A percentile compares a stretch with the other conserved stretches of the same genome.
Conservation (phyloP, 768 basidiomycete genomes). For the Mycena filopes region DNA sequence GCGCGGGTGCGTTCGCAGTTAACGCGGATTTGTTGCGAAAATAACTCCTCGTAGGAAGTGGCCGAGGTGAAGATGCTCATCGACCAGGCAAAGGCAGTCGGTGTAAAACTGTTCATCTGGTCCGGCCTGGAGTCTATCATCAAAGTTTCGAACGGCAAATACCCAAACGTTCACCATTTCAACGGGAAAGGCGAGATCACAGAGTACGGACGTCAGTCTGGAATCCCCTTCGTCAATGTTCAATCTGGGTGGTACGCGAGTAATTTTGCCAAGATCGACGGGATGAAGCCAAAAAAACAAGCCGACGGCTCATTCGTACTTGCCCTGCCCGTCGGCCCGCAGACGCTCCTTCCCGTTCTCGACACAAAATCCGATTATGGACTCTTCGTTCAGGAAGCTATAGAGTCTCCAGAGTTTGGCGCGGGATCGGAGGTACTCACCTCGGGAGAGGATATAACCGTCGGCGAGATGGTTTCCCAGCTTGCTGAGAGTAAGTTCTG, state of each 20-base stretch:
- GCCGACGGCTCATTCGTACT: constrained; percentile 21
- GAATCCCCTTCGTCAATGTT: constrained; percentile 25
- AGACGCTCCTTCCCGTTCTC: constrained; percentile 25
- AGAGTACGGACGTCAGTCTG: constrained; percentile 16
- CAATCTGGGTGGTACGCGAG: constrained; percentile 27
- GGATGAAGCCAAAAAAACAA: constrained; percentile 14
- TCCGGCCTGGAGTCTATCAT: constrained; percentile 27
- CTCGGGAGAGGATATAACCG: constrained; percentile 20
- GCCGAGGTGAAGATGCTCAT: constrained; percentile 29
- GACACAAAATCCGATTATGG: constrained; percentile 30
- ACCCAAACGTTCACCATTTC: constrained; percentile 30
- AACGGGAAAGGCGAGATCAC: constrained; percentile 28
- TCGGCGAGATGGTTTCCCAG: constrained; percentile 20
- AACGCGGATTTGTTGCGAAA: too few relatives aligned
- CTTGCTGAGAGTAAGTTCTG: constrained; percentile 12
- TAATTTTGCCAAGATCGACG: constrained; percentile 20
- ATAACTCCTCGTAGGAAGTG: constrained; percentile 15
- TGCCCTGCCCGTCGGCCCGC: constrained; percentile 24
- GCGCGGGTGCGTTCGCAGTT: constrained; percentile 7
- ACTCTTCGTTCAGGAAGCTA: constrained; percentile 23
- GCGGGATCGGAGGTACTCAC: constrained; percentile 22
- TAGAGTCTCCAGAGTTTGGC: constrained; percentile 26
- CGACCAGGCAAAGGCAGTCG: constrained; percentile 21
- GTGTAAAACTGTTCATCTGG: constrained; percentile 24
- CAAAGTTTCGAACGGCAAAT: constrained; percentile 22